Base-by-base conservation (phyloP, 257 asterid species). In the Primulina eburnea region DNA sequence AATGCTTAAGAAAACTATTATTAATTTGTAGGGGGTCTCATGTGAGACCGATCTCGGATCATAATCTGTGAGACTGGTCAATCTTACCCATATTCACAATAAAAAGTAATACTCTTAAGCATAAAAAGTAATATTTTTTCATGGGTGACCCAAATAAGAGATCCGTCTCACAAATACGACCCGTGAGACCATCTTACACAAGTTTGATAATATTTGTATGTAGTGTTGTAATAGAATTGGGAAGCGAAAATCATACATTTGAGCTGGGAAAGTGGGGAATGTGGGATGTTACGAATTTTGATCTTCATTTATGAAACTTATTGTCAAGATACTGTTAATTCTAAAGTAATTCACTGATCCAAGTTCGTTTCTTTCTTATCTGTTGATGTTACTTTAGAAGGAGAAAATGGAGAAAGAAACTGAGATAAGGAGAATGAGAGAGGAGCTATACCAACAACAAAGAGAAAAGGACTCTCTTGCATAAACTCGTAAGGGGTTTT, bases 341-440 rank as follows among this genome's bases (percentile, higher is more conserved):
- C 14, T 62, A 6, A 33, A 30, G 37, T n/a, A 9, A 61, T 61
- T 61, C 37, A n/a, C n/a, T 70, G 53, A 40, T 34, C 38, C 16
- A 26, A 10, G 40, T 18, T 60, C 14, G 64, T 24, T 59, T 75
- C 34, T 56, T 65, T 26, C 57, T 57, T 24, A 59, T 16, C 0
- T 35, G 17, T 35, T 78, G 59, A 29, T 60, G 40, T 64, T 28
- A 57, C 59, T 34, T 77, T 86, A 85, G 95, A 79, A 82, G 79
- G 95, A 89, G 83, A 82, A 56, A 72, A 64, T 87, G 95, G 86
- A 82, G 75, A 83, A 78, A 75, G 95, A 89, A 81, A 81, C 80
- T 38, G 88, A 87, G 73, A 83, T 87, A 62, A 79, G 85, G 79
- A 83, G 71, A 75, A 84, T 81, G 82, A 81, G 80, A 72, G 89